Percentiles rank a stretch among this genome's conserved stretches.
Conservation (phyloP, 2,329 filamentous ascomycete genomes). For the Ophiosphaerella narmari region DNA sequence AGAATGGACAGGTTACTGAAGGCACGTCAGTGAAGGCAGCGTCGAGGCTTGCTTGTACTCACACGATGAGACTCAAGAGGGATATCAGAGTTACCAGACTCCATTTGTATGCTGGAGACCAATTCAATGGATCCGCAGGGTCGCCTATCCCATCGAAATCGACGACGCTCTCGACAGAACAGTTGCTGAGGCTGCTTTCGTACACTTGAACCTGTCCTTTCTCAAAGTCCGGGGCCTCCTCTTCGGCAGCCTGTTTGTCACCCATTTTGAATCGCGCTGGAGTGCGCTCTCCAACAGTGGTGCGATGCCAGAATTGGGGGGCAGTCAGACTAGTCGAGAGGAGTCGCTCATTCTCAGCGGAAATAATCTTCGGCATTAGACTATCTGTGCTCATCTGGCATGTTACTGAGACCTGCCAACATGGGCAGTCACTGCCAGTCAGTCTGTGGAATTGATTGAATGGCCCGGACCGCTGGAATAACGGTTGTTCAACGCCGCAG, state of each 20-base stretch:
- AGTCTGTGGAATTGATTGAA: not conserved
- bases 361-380: not conserved
- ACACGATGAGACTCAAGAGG: constrained; percentile 29
- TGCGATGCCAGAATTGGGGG: not conserved
- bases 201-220: no score
- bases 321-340: not conserved
- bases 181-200: not conserved
- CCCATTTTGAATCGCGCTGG: not conserved
- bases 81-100: constrained; percentile 27
- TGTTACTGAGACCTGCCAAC: not conserved
- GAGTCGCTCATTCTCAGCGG: no score
- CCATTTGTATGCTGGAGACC: constrained; percentile 25
- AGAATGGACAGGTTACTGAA: constrained; percentile 15
- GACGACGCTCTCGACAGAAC: not conserved
- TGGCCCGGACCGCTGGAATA: not conserved
- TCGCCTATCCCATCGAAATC: constrained; percentile 12
- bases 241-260: not conserved
- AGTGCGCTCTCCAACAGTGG: not conserved
- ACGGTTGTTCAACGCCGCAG: not conserved
- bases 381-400: not conserved
- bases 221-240: not conserved
- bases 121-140: constrained; percentile 22
- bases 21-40: not conserved
- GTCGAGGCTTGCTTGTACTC: not conserved
- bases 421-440: not conserved